A percentile compares a stretch with the other conserved stretches of the same genome.
These are phyloP conservation scores for Salix brachista DNA, from an alignment of 345 rosid species.

Conservation along the genomic window DNA sequence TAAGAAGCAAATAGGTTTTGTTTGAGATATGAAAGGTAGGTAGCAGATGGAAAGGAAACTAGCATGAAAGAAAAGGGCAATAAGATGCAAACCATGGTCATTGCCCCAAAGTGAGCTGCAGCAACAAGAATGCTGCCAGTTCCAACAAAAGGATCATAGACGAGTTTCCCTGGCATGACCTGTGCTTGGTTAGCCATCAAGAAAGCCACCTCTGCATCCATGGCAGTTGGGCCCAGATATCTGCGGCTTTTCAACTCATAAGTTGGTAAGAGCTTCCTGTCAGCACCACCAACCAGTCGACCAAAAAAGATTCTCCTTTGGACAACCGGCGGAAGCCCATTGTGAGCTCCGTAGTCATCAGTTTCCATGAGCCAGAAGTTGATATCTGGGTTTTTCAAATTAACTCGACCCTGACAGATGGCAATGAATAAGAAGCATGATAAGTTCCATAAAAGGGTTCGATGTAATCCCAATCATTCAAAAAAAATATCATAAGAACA, in stretches of 20 bases:
- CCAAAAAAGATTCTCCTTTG: constrained; percentile 79
- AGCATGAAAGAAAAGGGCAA: neutral
- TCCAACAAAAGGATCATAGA: constrained; percentile 95
- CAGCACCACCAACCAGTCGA: constrained; percentile 86
- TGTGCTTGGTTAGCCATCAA: constrained; percentile 95
- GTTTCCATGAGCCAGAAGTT: constrained; percentile 87
- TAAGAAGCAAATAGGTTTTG: neutral
- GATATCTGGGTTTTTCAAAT: constrained; percentile 68
- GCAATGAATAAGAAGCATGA: neutral
- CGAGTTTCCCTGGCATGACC: constrained; percentile 69
- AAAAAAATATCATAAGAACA: too few species aligned
- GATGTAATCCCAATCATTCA: neutral
- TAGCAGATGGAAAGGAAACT: neutral
- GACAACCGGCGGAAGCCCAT: constrained; percentile 82
- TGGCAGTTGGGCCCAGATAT: constrained; percentile 93
- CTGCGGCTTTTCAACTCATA: constrained; percentile 80
- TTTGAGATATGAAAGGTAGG: neutral
- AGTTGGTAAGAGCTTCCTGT: constrained; percentile 78
- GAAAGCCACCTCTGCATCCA: constrained; percentile 99
- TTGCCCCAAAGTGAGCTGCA: constrained; percentile 90
- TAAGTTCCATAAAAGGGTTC: neutral
- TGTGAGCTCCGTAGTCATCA: constrained; percentile 63
- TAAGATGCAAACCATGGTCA: constrained; percentile 61
- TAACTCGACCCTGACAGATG: constrained; percentile 64
- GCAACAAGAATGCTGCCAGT: constrained; percentile 95